Evolutionary conservation across 1,284 basidiomycete genomes (phyloP), one percentile per base, ranked within the genome.

Genomic region (Chalciporus sp.): DNA sequence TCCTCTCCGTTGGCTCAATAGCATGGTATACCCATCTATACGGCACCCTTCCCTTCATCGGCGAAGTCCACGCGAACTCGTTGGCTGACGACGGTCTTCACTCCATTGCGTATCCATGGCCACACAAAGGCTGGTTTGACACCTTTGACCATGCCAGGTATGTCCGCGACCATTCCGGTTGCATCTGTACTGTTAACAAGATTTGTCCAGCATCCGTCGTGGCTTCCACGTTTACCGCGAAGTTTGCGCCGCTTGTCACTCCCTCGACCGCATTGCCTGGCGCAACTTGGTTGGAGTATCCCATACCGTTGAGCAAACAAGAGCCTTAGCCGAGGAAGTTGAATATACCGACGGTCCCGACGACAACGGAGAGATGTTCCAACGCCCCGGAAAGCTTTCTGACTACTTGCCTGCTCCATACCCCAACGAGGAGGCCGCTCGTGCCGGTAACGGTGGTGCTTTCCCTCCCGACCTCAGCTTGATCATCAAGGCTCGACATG

Each of bases 151-250:
- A 99, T 75, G 84, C 92, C 58, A 91, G 90, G 90, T 90, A 75
- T 64, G 76, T 72, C 52, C 44, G 26, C 51, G 47, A 44, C 48
- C 26, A 44, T 39, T 26, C 43, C 14, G n/a, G 42, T 42, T 47
- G 44, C 47, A 42, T 27, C 39, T 23, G 3, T 23, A 6, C 53
- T 42, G 60, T 55, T 52, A 39, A 55, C 51, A 49, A 39, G 17
- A n/a, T 33, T 27, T 42, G 41, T 31, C 46, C 43, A 95, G 94
- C 71, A 98, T 99, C 71, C 94, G 97, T 69, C 88, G 97, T 71
- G 97, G 97, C 28, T 99, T 97, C 82, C 91, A 94, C 75, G 97
- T 99, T 49, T 99, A 99, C 82, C 93, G 95, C 58, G 96, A 99
- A 78, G 97, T 99, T 56, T 99, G 97, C 74, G 92, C 96, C 7